A percentile compares a stretch with the other conserved stretches of the same genome.
Conservation (phyloP, 2,329 filamentous ascomycete genomes). For the Chrysosphaeria jannelii region DNA sequence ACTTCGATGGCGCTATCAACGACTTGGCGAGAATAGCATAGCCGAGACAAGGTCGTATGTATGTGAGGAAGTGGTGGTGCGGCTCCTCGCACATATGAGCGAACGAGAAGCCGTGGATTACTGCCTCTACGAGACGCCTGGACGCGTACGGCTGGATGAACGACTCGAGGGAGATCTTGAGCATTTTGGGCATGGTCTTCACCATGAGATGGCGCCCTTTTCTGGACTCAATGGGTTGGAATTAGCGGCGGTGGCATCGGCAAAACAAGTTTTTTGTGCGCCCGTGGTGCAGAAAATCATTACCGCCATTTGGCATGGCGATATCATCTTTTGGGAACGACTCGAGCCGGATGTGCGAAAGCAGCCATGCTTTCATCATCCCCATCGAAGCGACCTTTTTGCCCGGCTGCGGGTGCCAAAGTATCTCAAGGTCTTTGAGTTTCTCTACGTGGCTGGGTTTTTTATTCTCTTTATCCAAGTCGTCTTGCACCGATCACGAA, state of each 20-base stretch:
- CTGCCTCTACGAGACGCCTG: slow-evolving; percentile 42
- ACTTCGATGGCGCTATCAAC: slow-evolving; percentile 43
- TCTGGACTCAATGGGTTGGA: slow-evolving; percentile 61
- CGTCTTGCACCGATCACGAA: slow-evolving; percentile 40
- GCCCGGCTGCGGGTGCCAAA: slow-evolving; percentile 49
- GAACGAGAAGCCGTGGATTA: slow-evolving; percentile 46
- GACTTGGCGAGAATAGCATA: slow-evolving; percentile 31
- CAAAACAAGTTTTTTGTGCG: slow-evolving; percentile 64
- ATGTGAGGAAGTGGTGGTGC: slow-evolving; percentile 58
- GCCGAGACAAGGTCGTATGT: slow-evolving; percentile 39
- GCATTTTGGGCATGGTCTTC: slow-evolving; percentile 16
- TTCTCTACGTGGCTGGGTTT: slow-evolving; percentile 50
- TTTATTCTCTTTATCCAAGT: slow-evolving; percentile 66
- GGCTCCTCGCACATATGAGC: slow-evolving; percentile 39
- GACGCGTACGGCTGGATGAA: slow-evolving; percentile 15
- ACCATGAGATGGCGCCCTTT: slow-evolving; percentile 41
- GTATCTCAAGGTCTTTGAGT: slow-evolving; percentile 64
- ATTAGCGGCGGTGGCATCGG: slow-evolving; percentile 52
- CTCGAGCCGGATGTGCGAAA: slow-evolving; percentile 46
- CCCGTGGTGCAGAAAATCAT: slow-evolving; percentile 56
- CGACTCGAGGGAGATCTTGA: slow-evolving; percentile 11
- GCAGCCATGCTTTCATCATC: slow-evolving; percentile 46
- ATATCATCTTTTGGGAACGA: slow-evolving; percentile 65
- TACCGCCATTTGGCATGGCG: slow-evolving; percentile 58
- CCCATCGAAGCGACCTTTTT: slow-evolving; percentile 34